Base-by-base conservation (phyloP, 2,329 filamentous ascomycete species). In the Nemania sp. region DNA sequence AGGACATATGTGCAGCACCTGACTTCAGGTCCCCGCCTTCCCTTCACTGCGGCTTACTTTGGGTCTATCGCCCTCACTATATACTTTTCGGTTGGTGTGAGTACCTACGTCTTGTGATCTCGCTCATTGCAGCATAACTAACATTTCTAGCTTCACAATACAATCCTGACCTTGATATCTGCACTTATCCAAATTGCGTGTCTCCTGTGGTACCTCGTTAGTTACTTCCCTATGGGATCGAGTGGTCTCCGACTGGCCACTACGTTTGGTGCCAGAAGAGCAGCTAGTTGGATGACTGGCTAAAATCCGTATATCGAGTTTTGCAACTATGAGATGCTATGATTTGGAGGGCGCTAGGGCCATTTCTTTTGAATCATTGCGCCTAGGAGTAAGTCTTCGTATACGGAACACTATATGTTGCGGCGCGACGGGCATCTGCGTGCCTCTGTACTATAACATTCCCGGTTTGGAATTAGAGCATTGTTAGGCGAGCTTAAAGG, bases 201-300 rank as follows among this genome's bases (percentile, higher is more conserved):
- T 70, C 84, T 98, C 71, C 72, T 93, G 54, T 98, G 95, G 95
- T 98, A 98, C 82, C 86, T 98, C 54, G 90, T 98, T 80, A 97
- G 93, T 82, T 99, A 99, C 81, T 98, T 98, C 77, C 96, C 96
- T 27, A 97, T 98, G 94, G 96, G 96, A 47, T 93, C 92, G 65
- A 92, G 91, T 63, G 93, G 96, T 49, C 83, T 99, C 72, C 91
- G 95, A 67, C 89, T 97, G 73, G 94, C 94, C 66, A 93, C 94
- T 51, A 90, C 89, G 2, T 96, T 97, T 77, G 96, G 95, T 24
- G 93, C 92, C 22, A 91, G 90, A 77, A 88, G 94, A 77, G 92
- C 97, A 43, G 88, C 93, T 5, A 88, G 94, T 61, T 98, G 95
- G 96, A 91, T 98, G 88, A 90, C 88, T 55, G 90, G 92, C 67